Percentiles rank a stretch among this genome's conserved stretches.
Conservation (phyloP, 2,329 filamentous ascomycete genomes). For the Aspergillus japonicus region DNA sequence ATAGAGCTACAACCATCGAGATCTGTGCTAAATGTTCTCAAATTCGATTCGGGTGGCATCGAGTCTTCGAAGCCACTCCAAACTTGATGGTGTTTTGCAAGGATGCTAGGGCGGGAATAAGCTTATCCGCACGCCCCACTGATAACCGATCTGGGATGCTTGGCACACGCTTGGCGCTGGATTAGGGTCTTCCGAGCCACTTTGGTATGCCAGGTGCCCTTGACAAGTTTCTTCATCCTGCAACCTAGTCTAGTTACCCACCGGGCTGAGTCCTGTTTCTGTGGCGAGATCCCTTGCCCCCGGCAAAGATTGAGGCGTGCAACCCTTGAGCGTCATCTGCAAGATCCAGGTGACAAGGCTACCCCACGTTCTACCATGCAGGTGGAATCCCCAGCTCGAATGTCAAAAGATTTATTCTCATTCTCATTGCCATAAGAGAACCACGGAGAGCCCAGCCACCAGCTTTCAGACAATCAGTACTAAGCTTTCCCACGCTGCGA, state of each 20-base stretch:
- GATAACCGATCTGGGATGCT: not conserved
- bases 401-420: not conserved
- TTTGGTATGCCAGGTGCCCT: not conserved
- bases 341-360: not conserved
- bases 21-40: no score
- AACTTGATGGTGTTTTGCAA: not conserved
- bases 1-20: no score
- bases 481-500: not conserved
- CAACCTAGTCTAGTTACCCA: not conserved
- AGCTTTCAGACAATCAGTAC: not conserved
- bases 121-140: slow-evolving; percentile 1
- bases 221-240: not conserved
- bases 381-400: not conserved
- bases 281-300: not conserved
- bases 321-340: not conserved
- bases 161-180: not conserved
- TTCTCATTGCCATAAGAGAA: not conserved
- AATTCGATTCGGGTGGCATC: no score
- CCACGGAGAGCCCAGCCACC: not conserved
- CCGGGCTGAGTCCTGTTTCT: not conserved
- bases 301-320: no score
- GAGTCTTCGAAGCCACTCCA: no score
- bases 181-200: not conserved
- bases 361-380: not conserved
- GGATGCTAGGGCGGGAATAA: slow-evolving; percentile 2